Base-by-base conservation (phyloP, 495 filamentous ascomycete genomes). In the Neurospora sp. region DNA sequence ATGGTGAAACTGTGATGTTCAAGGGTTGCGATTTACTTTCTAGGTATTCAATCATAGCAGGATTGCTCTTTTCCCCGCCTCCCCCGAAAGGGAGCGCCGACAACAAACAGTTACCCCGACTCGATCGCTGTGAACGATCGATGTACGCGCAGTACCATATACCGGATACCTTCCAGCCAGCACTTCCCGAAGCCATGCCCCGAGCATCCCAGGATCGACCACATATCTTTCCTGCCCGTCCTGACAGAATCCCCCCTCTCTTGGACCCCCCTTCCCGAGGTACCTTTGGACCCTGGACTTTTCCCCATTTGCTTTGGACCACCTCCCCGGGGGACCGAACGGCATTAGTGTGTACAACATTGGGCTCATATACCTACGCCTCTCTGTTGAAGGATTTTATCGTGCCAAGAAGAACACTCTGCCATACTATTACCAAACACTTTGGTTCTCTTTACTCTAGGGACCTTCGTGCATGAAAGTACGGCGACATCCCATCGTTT, bases 311-410 rank as follows among this genome's bases (percentile, higher is more conserved):
- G 16, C 41, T 44, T 44, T 44, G 41, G 41, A 44, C 41, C 41
- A 44, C 8, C 6, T 6, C 41, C 44, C 44, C 44, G 44, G 53
- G 53, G 53, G 53, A 35, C 44, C 75, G 71, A 81, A 86, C 81
- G 96, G 96, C 96, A 99, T 97, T 91, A 93, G 94, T 99, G 96
- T 99, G 96, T 99, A 99, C 96, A 98, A 93, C 94, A 88, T 86
- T 88, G 88, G 88, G 88, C 86, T 83, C 42, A 31, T 53, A n/a
- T 83, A 71, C 80, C 88, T 83, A 91, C 94, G 92, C 89, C 89
- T 86, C 83, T 69, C 79, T 90, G 92, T 93, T 98, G 95, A 98
- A 98, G 96, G 96, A 95, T 91, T 86, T 85, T 86, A 90, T 91
- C 94, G 92, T 99, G 96, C 96, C 96, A 86, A 98, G 90, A 99